Base-by-base conservation (phyloP, 2,329 filamentous ascomycete genomes). In the Aspergillus clavatus region DNA sequence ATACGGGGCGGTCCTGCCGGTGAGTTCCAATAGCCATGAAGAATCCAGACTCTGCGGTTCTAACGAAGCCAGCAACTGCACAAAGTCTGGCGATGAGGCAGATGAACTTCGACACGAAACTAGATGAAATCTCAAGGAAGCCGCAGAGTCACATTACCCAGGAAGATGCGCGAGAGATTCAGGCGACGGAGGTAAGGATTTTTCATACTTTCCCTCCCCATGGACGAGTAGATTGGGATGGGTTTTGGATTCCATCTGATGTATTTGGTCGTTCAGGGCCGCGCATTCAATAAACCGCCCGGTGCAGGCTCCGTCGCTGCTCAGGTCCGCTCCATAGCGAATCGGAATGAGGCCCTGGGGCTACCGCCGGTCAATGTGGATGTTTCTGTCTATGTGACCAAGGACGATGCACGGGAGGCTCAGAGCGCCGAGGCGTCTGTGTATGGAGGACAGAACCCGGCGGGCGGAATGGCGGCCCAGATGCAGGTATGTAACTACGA, bases 401-500 rank as follows among this genome's bases (percentile, higher is more conserved):
- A 66, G 40, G 58, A 63, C 2, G 62, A 66, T 43, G 57, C 63
- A 0, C 55, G 59, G 4, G 57, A 63, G 19, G 61, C 61, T 10
- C 64, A 67, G 43, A 55, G 55, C 11, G 50, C 52, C 3, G 56
- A 60, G 33, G 52, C 61, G 10, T 42, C 42, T 36, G 43, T 59
- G 12, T 63, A 62, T 41, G 63, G 61, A 11, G 62, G 61, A 3
- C 60, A 59, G 44, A 61, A 62, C 22, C 55, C 63, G 2, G 54
- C 52, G 31, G 57, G 56, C n/a, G 57, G 63, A 14, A 59, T 59
- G 48, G 63, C 61, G 38, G 60, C 62, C 10, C 54, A 63, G 42
- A 61, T 66, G 60, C 63, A 67, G 55, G 62, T 62, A 42, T 50
- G 63, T 58, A n/a, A n/a, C n/a, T n/a, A n/a, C n/a, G n/a, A n/a